These are phyloP conservation scores for Trametes punicea DNA, from an alignment of 768 basidiomycete genomes.

Conservation along the genomic window DNA sequence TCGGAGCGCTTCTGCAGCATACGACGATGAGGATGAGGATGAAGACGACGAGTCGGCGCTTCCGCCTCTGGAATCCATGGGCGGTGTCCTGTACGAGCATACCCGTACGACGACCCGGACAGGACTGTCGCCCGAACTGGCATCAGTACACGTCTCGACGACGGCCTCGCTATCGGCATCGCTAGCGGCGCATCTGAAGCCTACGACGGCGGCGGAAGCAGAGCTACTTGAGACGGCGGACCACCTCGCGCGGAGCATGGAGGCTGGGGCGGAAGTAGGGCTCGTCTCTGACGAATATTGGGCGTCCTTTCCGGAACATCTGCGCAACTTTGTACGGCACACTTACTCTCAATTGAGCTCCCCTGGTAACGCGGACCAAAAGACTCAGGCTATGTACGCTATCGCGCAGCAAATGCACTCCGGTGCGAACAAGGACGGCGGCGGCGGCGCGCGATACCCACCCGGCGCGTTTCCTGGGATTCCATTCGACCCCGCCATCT, in stretches of 20 bases:
- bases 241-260: constrained; percentile 58
- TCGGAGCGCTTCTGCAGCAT: constrained; percentile 2
- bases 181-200: constrained; percentile 32
- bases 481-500: constrained; percentile 51
- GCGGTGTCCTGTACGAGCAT: constrained; percentile 14
- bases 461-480: constrained; percentile 41
- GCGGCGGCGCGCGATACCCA: constrained; percentile 33
- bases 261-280: constrained; percentile 36
- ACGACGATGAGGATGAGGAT: constrained; percentile 27
- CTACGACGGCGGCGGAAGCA: constrained; percentile 43
- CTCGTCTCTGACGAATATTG: constrained; percentile 62
- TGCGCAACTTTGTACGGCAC: constrained; percentile 62
- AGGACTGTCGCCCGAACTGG: constrained; percentile 45
- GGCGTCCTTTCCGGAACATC: constrained; percentile 64
- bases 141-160: constrained; percentile 46
- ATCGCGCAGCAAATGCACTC: constrained; percentile 65
- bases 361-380: constrained; percentile 35
- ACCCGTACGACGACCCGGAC: constrained; percentile 24
- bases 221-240: constrained; percentile 60
- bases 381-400: constrained; percentile 64
- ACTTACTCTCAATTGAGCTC: constrained; percentile 32
- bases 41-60: constrained; percentile 29
- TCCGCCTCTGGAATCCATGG: constrained; percentile 23
- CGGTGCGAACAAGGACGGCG: constrained; percentile 30
- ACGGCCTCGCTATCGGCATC: constrained; percentile 42